Evolutionary conservation across 179 eudicot species (phyloP).

Genomic region (Sideroxylon spinosum): DNA sequence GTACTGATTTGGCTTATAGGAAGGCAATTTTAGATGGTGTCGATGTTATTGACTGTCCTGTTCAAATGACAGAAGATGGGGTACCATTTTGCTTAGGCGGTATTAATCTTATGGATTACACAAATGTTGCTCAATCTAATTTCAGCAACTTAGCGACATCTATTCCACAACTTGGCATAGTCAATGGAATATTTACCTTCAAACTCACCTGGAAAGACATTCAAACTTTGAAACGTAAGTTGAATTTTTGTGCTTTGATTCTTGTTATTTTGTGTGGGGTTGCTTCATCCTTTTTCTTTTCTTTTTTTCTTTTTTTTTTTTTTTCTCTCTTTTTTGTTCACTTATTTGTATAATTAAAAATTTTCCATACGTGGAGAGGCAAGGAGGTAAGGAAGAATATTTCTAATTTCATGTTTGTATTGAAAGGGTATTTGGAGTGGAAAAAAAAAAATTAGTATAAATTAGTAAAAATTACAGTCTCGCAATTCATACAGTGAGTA

Average conservation of each 20-base stretch:
- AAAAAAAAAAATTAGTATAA: no score
- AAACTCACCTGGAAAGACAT: constrained; percentile 69
- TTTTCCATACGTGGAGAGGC: no score
- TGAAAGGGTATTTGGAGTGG: not conserved
- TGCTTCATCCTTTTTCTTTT: not conserved
- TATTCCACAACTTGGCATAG: constrained; percentile 46
- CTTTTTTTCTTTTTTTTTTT: not conserved
- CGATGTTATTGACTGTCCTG: constrained; percentile 81
- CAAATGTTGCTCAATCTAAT: constrained; percentile 39
- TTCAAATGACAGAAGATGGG: constrained; percentile 81
- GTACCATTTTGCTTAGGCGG: constrained; percentile 72
- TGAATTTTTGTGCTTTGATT: not conserved
- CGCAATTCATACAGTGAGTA: no score
- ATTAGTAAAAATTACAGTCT: no score
- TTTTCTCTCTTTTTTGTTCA: not conserved
- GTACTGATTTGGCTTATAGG: constrained; percentile 73
- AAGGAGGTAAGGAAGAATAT: no score
- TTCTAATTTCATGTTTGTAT: not conserved
- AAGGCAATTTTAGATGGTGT: constrained; percentile 80
- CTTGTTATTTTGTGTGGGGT: not conserved
- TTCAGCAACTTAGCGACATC: constrained; percentile 31
- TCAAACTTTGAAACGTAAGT: constrained; percentile 67
- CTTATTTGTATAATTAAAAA: not conserved
- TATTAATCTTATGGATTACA: constrained; percentile 62
- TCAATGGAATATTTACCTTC: constrained; percentile 63